Percentiles rank a stretch among this genome's conserved stretches.
Conservation (phyloP, 106 monocot genomes). For the Amphibolis antarctica region DNA sequence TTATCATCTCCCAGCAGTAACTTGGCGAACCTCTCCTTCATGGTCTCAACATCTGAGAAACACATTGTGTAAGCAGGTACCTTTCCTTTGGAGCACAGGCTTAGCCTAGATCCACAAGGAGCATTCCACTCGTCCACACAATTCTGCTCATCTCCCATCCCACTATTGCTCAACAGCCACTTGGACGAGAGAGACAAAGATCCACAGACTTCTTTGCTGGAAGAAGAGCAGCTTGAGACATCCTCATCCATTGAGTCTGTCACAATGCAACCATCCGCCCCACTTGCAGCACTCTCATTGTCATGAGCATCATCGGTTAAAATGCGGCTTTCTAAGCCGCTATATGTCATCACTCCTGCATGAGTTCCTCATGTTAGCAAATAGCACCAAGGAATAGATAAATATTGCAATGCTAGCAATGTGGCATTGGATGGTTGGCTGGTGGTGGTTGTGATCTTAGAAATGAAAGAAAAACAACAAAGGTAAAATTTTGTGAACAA, state of each 20-base stretch:
- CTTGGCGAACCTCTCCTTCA: constrained; percentile 87
- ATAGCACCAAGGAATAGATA: neutral
- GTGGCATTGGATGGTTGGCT: neutral
- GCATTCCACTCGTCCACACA: constrained; percentile 42
- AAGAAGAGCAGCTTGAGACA: constrained; percentile 69
- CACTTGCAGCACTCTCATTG: constrained; percentile 33
- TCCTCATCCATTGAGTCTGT: constrained; percentile 65
- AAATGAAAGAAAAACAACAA: neutral
- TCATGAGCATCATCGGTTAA: constrained; percentile 56
- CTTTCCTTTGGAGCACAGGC: constrained; percentile 41
- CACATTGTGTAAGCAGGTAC: constrained; percentile 42
- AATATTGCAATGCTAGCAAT: neutral
- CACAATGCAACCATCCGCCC: constrained; percentile 26
- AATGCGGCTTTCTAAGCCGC: constrained; percentile 75
- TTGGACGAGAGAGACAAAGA: constrained; percentile 58
- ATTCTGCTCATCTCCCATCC: constrained; percentile 34
- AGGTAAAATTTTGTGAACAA: neutral
- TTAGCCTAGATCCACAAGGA: constrained; percentile 10
- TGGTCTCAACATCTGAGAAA: constrained; percentile 50
- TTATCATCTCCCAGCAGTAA: constrained; percentile 80
- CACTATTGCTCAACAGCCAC: constrained; percentile 26
- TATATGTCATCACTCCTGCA: constrained; percentile 83
- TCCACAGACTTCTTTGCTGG: constrained; percentile 52
- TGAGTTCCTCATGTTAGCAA: neutral
- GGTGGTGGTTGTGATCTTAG: neutral